Conservation (phyloP, 352 stramenopile species). For the Pythium myriotylum region DNA sequence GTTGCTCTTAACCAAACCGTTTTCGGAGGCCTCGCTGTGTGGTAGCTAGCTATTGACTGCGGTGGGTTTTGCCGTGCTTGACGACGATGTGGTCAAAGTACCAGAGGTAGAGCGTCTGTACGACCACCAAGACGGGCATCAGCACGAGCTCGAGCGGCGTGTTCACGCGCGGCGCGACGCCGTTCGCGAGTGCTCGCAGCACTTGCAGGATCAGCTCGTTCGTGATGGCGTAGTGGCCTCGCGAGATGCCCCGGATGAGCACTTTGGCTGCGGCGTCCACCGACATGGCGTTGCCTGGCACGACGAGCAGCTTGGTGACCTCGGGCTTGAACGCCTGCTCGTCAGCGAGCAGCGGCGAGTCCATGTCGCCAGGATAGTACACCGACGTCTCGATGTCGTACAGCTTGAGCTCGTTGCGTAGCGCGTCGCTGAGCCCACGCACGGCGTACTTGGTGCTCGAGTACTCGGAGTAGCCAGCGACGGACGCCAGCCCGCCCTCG, state of each 20-base stretch:
- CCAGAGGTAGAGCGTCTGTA: slow-evolving; percentile 8
- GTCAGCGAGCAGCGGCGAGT: slow-evolving; percentile 27
- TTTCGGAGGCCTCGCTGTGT: too few relatives aligned
- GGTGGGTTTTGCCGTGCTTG: slow-evolving; percentile 39
- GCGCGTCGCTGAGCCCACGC: slow-evolving; percentile 88
- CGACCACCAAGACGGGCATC: slow-evolving; percentile 18
- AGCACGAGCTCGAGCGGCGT: slow-evolving; percentile 51
- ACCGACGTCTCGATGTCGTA: slow-evolving; percentile 83
- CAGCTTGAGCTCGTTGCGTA: slow-evolving; percentile 70
- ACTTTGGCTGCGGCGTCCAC: slow-evolving; percentile 41
- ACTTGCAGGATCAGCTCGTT: slow-evolving; percentile 53
- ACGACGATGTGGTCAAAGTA: slow-evolving; percentile 31
- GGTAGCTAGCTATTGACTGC: too few relatives aligned
- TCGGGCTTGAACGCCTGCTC: slow-evolving; percentile 10
- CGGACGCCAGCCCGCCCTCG: slow-evolving; percentile 41
- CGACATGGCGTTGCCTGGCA: background rate
- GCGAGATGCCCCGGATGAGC: slow-evolving; percentile 50
- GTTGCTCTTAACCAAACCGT: too few relatives aligned
- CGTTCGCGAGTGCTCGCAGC: slow-evolving; percentile 54
- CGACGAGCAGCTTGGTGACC: background rate
- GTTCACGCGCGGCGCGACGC: slow-evolving; percentile 57
- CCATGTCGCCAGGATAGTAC: slow-evolving; percentile 84
- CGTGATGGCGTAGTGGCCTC: slow-evolving; percentile 61
- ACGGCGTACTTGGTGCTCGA: slow-evolving; percentile 90
- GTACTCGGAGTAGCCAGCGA: slow-evolving; percentile 90